Percentiles rank a stretch among this genome's conserved stretches.
Conservation (phyloP, 768 basidiomycete genomes). For the Leccinum barrowsii region DNA sequence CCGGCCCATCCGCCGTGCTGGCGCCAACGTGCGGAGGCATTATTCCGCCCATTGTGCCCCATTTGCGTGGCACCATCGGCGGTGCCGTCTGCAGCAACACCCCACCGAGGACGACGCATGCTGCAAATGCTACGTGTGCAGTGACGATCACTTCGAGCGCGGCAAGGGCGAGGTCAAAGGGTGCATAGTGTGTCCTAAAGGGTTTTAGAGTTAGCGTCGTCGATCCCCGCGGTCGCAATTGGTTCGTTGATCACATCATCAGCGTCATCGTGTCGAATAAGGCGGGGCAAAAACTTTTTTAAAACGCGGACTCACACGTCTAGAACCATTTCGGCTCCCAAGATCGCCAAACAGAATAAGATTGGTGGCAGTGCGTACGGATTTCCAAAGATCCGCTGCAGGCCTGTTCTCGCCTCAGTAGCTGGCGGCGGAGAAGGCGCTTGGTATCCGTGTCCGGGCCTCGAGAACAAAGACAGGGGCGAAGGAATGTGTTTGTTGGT, state of each 20-base stretch:
- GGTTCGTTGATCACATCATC: neutral
- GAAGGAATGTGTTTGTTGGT: slow-evolving; percentile 63
- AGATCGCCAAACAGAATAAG: slow-evolving; percentile 50
- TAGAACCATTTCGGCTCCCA: slow-evolving; percentile 49
- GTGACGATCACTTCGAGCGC: slow-evolving; percentile 72
- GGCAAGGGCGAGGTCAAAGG: slow-evolving; percentile 85
- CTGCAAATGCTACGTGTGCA: slow-evolving; percentile 79
- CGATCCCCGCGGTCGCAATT: neutral
- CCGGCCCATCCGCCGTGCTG: slow-evolving; percentile 20
- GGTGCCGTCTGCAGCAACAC: slow-evolving; percentile 91
- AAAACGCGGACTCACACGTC: slow-evolving; percentile 50
- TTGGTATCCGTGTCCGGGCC: slow-evolving; percentile 15
- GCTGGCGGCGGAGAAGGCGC: neutral
- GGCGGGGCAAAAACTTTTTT: neutral
- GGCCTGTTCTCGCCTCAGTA: slow-evolving; percentile 5
- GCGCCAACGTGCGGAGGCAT: slow-evolving; percentile 1
- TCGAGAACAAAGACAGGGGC: slow-evolving; percentile 41
- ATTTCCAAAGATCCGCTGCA: slow-evolving; percentile 52
- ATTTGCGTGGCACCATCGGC: slow-evolving; percentile 20
- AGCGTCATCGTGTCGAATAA: neutral
- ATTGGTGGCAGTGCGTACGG: slow-evolving; percentile 72
- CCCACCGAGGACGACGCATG: slow-evolving; percentile 78
- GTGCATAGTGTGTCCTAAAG: slow-evolving; percentile 51
- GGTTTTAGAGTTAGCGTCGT: neutral
- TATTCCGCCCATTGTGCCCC: slow-evolving; percentile 11